Base-by-base conservation (phyloP, 768 basidiomycete species). In the Gloeophyllum trabeum region DNA sequence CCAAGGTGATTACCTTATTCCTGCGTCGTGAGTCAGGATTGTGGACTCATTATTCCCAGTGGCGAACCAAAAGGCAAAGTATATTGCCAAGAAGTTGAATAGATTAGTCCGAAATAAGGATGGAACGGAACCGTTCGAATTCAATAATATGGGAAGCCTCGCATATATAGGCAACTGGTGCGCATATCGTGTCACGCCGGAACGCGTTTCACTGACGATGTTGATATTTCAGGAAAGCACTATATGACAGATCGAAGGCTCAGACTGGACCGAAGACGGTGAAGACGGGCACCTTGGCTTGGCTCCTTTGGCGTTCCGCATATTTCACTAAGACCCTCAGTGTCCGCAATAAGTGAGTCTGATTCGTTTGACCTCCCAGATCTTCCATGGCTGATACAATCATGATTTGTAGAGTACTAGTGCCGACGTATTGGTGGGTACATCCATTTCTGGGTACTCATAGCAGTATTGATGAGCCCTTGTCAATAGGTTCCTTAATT, bases 161-260 rank as follows among this genome's bases (percentile, higher is more conserved):
- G 86, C 89, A 7, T 90, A 89, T 57, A 63, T 90, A 32, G 86
- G 87, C 18, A 73, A 80, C 50, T 86, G 81, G 78, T 74, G 35
- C 36, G 75, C 61, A 10, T 41, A 20, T 20, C 19, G 13, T 40
- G 14, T 21, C 25, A 6, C 25, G 2, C 12, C 14, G 12, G 20
- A 22, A 4, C 23, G n/a, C 42, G 13, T 32, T 35, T 19, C 19
- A 48, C 13, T 21, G 12, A 23, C 16, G 23, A 16, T 21, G 5
- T 26, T 21, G 26, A 34, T 20, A n/a, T n/a, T n/a, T n/a, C n/a
- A n/a, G n/a, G n/a, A n/a, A n/a, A n/a, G 84, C 83, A 1, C 76
- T 87, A 21, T 85, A 83, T 51, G 83, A 85, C 61, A 65, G 78
- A 43, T 70, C 79, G 35, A 62, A 64, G 13, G 62, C 68, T 34